Percentiles rank a stretch among this genome's conserved stretches.
Evolutionary conservation across 805 yeast genomes (phyloP).

Genomic region (Suhomyces sp.): DNA sequence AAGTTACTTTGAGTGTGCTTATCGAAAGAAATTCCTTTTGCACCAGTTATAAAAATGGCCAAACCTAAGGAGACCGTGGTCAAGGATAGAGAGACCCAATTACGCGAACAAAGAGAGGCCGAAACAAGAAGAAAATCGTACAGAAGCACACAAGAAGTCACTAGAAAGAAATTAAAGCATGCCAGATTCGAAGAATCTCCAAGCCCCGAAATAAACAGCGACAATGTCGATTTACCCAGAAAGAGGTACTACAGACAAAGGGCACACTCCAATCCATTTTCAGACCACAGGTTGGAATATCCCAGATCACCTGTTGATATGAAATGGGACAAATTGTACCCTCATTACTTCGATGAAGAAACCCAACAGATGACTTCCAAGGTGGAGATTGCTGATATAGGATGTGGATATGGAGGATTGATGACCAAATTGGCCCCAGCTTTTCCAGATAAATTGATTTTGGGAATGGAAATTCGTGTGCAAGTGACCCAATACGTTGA

Average conservation of each 20-base stretch:
- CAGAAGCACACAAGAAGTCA: slow-evolving; percentile 46
- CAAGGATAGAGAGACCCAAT: slow-evolving; percentile 20
- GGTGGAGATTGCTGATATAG: slow-evolving; percentile 92
- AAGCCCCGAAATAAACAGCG: slow-evolving; percentile 16
- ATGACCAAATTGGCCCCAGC: slow-evolving; percentile 74
- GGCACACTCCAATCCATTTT: slow-evolving; percentile 96
- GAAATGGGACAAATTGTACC: slow-evolving; percentile 85
- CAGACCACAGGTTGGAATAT: slow-evolving; percentile 90
- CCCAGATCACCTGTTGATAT: slow-evolving; percentile 77
- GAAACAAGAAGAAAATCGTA: slow-evolving; percentile 48
- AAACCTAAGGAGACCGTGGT: no score
- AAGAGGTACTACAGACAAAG: slow-evolving; percentile 91
- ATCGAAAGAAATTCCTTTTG: no score
- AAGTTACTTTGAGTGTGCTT: no score
- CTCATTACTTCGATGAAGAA: slow-evolving; percentile 49
- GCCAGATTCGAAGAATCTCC: slow-evolving; percentile 42
- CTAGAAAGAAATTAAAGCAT: slow-evolving; percentile 44
- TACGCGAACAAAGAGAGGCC: slow-evolving; percentile 23
- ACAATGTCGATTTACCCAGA: slow-evolving; percentile 60
- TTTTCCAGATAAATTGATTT: slow-evolving; percentile 69
- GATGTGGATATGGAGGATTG: slow-evolving; percentile 97
- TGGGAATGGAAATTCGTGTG: slow-evolving; percentile 97
- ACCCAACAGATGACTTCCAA: slow-evolving; percentile 44
- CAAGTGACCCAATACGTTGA: slow-evolving; percentile 97
- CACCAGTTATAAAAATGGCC: no score